These are phyloP conservation scores for Candida corydali DNA, from an alignment of 805 yeast genomes.

Conservation along the genomic window DNA sequence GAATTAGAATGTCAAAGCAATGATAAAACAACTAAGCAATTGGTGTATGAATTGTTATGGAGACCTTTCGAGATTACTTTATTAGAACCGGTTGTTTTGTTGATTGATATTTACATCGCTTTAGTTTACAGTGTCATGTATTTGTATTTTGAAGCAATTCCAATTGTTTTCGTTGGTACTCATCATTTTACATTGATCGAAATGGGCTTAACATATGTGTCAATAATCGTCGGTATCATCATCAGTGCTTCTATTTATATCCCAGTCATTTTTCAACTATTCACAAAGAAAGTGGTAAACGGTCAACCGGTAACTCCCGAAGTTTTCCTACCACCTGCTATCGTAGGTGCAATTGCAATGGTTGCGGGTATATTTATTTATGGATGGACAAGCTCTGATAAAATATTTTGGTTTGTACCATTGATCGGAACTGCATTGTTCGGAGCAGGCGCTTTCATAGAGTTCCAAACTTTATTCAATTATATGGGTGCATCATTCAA, in stretches of 20 bases:
- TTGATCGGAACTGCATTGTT: slow-evolving; percentile 40
- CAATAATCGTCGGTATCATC: slow-evolving; percentile 44
- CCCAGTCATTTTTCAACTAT: slow-evolving; percentile 18
- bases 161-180: slow-evolving; percentile 46
- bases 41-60: slow-evolving; percentile 33
- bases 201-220: slow-evolving; percentile 45
- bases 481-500: slow-evolving; percentile 46
- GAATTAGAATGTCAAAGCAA: slow-evolving; percentile 33
- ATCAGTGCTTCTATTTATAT: slow-evolving; percentile 32
- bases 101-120: slow-evolving; percentile 49
- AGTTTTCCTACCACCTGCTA: slow-evolving; percentile 37
- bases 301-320: slow-evolving; percentile 35
- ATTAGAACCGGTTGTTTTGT: slow-evolving; percentile 52
- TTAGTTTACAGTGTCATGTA: slow-evolving; percentile 50
- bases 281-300: slow-evolving; percentile 17
- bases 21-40: slow-evolving; percentile 15
- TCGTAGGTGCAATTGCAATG: slow-evolving; percentile 36
- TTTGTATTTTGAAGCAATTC: slow-evolving; percentile 60
- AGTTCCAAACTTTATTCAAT: slow-evolving; percentile 51
- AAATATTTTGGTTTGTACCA: slow-evolving; percentile 48
- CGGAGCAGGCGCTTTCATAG: slow-evolving; percentile 35
- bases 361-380: slow-evolving; percentile 44
- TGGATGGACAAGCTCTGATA: slow-evolving; percentile 45
- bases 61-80: slow-evolving; percentile 48
- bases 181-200: slow-evolving; percentile 47